These are phyloP conservation scores for Epichloe hybrida DNA, from an alignment of 2,329 filamentous ascomycete genomes.

Conservation along the genomic window DNA sequence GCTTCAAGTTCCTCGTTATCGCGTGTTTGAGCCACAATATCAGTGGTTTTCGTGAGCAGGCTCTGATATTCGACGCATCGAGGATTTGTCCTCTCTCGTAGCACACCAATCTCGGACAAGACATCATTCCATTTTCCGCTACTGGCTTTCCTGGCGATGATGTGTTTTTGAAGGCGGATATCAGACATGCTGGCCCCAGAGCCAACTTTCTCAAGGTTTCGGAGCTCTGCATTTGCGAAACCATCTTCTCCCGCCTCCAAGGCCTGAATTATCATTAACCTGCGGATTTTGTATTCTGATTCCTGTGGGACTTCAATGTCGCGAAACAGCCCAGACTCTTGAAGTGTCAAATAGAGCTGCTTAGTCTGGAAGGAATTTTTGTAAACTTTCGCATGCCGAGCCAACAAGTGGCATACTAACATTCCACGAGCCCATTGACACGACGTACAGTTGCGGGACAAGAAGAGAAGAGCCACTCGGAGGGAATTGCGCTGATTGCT, in stretches of 20 bases:
- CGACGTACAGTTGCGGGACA: conserved; percentile 4
- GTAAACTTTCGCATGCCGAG: not conserved
- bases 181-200: conserved; percentile 11
- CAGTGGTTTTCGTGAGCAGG: conserved; percentile 20
- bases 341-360: conserved; percentile 15
- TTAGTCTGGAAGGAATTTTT: conserved; percentile 9
- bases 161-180: conserved; percentile 14
- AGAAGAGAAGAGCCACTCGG: conserved; percentile 5
- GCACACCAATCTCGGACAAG: conserved; percentile 10
- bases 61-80: conserved; percentile 13
- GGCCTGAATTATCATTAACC: conserved; percentile 14
- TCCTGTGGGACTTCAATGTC: conserved; percentile 7
- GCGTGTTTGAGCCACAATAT: conserved; percentile 16
- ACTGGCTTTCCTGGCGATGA: conserved; percentile 16
- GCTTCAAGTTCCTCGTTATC: conserved; percentile 14
- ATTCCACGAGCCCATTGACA: conserved; percentile 9
- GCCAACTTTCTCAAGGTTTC: conserved; percentile 10
- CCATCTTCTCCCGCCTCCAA: conserved; percentile 16
- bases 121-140: conserved; percentile 16
- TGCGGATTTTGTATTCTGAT: conserved; percentile 16
- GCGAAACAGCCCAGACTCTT: conserved; percentile 16
- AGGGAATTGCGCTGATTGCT: conserved; percentile 4
- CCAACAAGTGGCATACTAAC: conserved; percentile 7
- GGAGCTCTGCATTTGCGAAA: conserved; percentile 14
- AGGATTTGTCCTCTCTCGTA: conserved; percentile 9